Percentiles rank a stretch among this genome's conserved stretches.
These are phyloP conservation scores for Crithidia mellificae DNA, from an alignment of 208 protist species.

Conservation along the genomic window DNA sequence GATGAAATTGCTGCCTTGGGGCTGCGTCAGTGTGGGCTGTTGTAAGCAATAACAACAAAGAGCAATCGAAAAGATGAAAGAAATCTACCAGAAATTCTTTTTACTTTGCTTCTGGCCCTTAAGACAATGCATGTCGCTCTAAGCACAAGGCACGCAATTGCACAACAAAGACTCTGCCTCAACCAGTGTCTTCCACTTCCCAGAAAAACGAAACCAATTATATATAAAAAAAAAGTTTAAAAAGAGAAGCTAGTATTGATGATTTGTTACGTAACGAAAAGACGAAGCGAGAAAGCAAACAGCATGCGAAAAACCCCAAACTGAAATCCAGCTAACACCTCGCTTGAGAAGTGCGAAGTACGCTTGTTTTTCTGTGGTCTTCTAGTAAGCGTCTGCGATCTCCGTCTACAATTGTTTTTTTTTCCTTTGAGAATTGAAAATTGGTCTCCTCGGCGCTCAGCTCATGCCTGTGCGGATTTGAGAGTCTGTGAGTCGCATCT, in stretches of 20 bases:
- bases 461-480: neutral
- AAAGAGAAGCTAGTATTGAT: neutral
- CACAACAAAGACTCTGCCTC: too few relatives aligned
- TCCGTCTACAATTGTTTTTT: neutral
- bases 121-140: neutral
- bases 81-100: neutral
- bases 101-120: neutral
- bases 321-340: too few relatives aligned
- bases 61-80: conserved; percentile 7
- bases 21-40: neutral
- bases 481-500: too few relatives aligned
- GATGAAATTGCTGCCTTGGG: neutral
- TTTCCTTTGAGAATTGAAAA: too few relatives aligned
- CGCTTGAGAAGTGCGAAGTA: neutral
- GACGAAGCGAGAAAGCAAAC: neutral
- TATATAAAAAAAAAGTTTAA: neutral
- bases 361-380: neutral
- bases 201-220: too few relatives aligned
- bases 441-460: too few relatives aligned
- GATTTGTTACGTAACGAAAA: neutral
- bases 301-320: too few relatives aligned
- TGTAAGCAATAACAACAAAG: too few relatives aligned
- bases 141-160: neutral
- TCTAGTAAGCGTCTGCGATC: neutral
- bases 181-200: too few relatives aligned